A percentile compares a stretch with the other conserved stretches of the same genome.
Conservation (phyloP, 441 rosid species). For the Bocquillonia castaneifolia region DNA sequence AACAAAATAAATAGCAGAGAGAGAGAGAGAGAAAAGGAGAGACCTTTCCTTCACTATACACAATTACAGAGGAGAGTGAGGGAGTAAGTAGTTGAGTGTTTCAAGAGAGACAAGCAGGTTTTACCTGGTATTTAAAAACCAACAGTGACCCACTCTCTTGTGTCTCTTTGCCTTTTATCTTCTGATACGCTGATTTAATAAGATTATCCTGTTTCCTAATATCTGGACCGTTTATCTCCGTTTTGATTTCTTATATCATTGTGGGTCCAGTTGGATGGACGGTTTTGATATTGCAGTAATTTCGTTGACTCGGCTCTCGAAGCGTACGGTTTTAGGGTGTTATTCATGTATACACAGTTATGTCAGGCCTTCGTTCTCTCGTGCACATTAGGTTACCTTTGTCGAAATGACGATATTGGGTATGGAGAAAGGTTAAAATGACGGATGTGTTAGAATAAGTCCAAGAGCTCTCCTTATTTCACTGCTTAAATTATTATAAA, state of each 20-base stretch:
- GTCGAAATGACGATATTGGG: not conserved
- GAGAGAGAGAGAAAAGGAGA: not conserved
- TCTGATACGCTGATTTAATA: not conserved
- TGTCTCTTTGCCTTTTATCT: not conserved
- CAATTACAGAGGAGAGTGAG: no score
- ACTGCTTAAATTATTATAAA: no score
- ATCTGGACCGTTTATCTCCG: not conserved
- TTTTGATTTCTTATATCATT: no score
- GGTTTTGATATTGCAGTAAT: not conserved
- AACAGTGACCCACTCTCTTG: not conserved
- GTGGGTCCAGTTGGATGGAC: not conserved
- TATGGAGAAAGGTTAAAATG: not conserved
- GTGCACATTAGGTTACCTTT: not conserved
- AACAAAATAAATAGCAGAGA: no score
- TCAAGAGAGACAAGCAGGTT: no score
- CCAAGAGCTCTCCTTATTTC: no score
- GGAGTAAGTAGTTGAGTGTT: no score
- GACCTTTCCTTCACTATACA: not conserved
- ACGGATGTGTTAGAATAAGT: not conserved
- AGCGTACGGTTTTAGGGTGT: not conserved
- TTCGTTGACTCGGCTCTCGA: not conserved
- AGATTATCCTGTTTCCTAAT: not conserved
- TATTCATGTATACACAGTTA: not conserved
- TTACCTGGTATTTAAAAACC: no score
- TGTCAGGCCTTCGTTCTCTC: slow-evolving; percentile 3